Evolutionary conservation across 148 eudicot genomes (phyloP).

Genomic region (Fagopyrum esculentum): DNA sequence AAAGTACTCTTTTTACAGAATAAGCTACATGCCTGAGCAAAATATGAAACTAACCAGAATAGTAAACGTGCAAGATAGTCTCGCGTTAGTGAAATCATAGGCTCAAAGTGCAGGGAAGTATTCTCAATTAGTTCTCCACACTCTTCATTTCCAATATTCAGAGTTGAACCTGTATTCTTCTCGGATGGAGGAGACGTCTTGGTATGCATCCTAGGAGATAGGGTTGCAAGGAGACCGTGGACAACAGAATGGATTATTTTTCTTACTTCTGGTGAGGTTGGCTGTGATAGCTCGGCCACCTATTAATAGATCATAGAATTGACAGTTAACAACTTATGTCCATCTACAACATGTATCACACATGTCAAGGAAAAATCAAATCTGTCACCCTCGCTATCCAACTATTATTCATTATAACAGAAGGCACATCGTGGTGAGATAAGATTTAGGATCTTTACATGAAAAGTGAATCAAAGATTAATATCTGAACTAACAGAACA

Average conservation of each 20-base stretch:
- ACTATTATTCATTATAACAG: background rate
- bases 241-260: constrained; percentile 76
- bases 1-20: too few relatives aligned
- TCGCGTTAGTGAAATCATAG: constrained; percentile 71
- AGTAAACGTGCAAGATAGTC: constrained; percentile 90
- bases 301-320: constrained; percentile 21
- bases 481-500: background rate
- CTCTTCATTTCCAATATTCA: constrained; percentile 47
- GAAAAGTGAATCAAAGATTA: background rate
- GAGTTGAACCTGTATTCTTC: constrained; percentile 48
- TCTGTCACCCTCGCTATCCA: background rate
- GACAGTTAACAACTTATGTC: constrained; percentile 4
- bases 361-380: background rate
- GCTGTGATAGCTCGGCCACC: constrained; percentile 96
- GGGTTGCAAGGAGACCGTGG: constrained; percentile 92
- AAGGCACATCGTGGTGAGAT: background rate
- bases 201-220: constrained; percentile 93
- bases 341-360: background rate
- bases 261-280: constrained; percentile 73
- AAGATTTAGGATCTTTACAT: constrained; percentile 1
- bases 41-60: constrained; percentile 53
- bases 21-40: background rate
- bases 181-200: constrained; percentile 63
- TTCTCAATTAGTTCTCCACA: constrained; percentile 74
- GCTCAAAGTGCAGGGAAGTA: constrained; percentile 81